Evolutionary conservation across 805 yeast species (phyloP), one percentile per base, ranked within the genome.

Genomic region (Priceomyces castillae): DNA sequence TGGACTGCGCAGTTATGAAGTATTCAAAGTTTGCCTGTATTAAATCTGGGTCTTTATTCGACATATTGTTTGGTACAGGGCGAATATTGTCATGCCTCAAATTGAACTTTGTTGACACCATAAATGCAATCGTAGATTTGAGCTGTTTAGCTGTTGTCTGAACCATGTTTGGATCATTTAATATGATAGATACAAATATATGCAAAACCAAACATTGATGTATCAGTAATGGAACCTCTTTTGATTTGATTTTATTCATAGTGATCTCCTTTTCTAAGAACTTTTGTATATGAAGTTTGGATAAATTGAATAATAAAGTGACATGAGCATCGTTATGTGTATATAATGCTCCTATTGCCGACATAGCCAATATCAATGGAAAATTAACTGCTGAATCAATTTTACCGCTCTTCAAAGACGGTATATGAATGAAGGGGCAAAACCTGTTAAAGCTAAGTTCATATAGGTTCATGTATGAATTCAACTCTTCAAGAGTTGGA

Each of bases 261-360:
- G 70, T 73, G 55, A 61, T 69, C 58, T 71, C 74, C 35, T 64
- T 64, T 51, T 82, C 89, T 69, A 86, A 74, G 50, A 74, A 80
- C 47, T 77, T 77, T 56, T 84, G 88, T 43, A 85, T 78, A 49
- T 83, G 78, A 43, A 69, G 77, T 56, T 86, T 77, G 14, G 87
- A 75, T 46, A 86, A 74, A 56, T 83, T 83, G 60, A 83, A 84
- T 45, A 86, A 63, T 7, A 85, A 69, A 53, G 84, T 73, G 0
- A 96, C 86, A 57, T 86, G 86, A 30, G 82, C 67, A 25, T 89
- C 85, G 55, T 86, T 90, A 64, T 85, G 88, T 0, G 88, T 80
- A 56, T 86, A 88, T 17, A 90, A 71, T 0, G 97, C 96, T 34
- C 98, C 98, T 45, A 90, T 79, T 12, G 96, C 84, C 1, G 94